These are phyloP conservation scores for Suillus subluteus DNA, from an alignment of 768 basidiomycete species.

Conservation along the genomic window DNA sequence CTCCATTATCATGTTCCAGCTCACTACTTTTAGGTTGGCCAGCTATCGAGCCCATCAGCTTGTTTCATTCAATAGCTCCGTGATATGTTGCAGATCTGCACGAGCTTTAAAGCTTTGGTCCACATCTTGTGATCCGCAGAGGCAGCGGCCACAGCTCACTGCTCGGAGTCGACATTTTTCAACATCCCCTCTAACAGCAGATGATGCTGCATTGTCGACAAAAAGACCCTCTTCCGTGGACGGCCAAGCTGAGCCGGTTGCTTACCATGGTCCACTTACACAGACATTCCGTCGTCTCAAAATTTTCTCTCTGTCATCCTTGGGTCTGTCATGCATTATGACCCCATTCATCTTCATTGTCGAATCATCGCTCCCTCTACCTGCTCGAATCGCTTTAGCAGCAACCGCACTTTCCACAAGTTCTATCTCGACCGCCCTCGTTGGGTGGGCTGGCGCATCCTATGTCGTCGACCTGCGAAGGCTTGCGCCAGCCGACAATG, in stretches of 20 bases:
- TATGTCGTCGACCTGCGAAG: slow-evolving; percentile 71
- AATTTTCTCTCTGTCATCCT: slow-evolving; percentile 80
- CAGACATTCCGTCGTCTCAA: slow-evolving; percentile 78
- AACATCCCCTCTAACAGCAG: slow-evolving; percentile 18
- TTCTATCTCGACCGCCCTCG: slow-evolving; percentile 72
- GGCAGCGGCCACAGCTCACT: slow-evolving; percentile 13
- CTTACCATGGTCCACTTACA: slow-evolving; percentile 76
- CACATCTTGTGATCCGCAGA: slow-evolving; percentile 11
- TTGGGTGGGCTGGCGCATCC: slow-evolving; percentile 70
- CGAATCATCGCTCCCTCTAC: slow-evolving; percentile 73
- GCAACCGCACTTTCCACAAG: slow-evolving; percentile 74
- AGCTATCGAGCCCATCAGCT: neutral
- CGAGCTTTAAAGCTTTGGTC: neutral
- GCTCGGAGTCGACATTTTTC: slow-evolving; percentile 13
- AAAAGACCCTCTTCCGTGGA: slow-evolving; percentile 10
- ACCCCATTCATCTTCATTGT: slow-evolving; percentile 83
- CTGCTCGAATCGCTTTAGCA: slow-evolving; percentile 70
- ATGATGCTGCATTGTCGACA: slow-evolving; percentile 11
- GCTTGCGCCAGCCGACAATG: slow-evolving; percentile 47
- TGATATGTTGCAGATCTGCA: neutral
- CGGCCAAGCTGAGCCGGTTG: slow-evolving; percentile 14
- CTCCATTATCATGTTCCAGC: neutral
- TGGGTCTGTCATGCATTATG: slow-evolving; percentile 67
- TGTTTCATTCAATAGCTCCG: neutral
- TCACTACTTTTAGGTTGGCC: neutral